Base-by-base conservation (phyloP, 192 early-diverging fungal species). In the Linnemannia hyalina region DNA sequence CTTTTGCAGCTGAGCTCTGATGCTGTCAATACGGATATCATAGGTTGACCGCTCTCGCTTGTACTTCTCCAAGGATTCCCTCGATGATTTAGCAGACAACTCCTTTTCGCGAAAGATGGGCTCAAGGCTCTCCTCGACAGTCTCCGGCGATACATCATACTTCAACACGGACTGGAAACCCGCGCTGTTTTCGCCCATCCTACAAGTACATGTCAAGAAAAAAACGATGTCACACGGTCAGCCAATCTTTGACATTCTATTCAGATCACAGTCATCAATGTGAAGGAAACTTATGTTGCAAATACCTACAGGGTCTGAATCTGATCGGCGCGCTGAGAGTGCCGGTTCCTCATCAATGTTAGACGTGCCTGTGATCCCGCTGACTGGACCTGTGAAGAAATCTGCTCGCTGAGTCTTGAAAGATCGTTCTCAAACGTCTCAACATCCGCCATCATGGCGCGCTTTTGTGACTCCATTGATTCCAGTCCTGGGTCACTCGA, bases 61-160 rank as follows among this genome's bases (percentile, higher is more conserved):
- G 49, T 36, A 69, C 41, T 70, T 40, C 38, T 79, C 87, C 1
- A 83, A 22, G 0, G 68, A 22, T 44, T 86, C 63, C 2, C 82
- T 87, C 16, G 94, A 74, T 4, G 82, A 38, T n/a, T 78, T 70
- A 20, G 89, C 80, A 41, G 91, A 84, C 6, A 78, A 63, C 65
- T 89, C 89, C 75, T 90, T 87, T 42, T 93, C 89, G 47, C 83
- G 83, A 70, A 92, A 85, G 68, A 89, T 84, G 3, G 89, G 85
- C 23, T 35, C 18, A 68, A 89, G 83, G 41, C 87, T 77, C 15
- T 82, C 79, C 63, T 86, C 84, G 1, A 78, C 49, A 0, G 70
- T 57, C 18, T 86, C 84, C 6, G 84, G 71, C 5, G 32, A 23
- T 16, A 76, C 71, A 38, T 8, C 36, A 8, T 68, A 26, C n/a